Evolutionary conservation across 2,329 filamentous ascomycete genomes (phyloP).

Genomic region (Berkeleyomyces rouxiae): DNA sequence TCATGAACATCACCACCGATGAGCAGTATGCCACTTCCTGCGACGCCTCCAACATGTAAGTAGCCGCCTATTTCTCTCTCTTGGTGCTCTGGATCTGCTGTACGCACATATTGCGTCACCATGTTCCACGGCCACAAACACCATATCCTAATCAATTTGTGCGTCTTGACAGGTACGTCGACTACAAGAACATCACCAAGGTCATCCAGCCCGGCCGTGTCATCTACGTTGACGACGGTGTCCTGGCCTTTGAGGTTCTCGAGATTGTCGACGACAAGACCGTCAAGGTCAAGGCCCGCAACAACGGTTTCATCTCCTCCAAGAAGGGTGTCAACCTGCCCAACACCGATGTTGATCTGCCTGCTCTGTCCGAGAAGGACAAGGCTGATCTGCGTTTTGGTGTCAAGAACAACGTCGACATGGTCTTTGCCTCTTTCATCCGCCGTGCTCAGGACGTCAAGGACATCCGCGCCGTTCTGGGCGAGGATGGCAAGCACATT

Average conservation of each 20-base stretch:
- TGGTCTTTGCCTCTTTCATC: slow-evolving; percentile 98
- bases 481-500: slow-evolving; percentile 83
- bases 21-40: slow-evolving; percentile 73
- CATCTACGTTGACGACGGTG: slow-evolving; percentile 97
- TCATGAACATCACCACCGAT: slow-evolving; percentile 94
- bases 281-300: slow-evolving; percentile 69
- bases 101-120: background rate
- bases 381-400: slow-evolving; percentile 85
- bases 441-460: slow-evolving; percentile 84
- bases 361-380: slow-evolving; percentile 95
- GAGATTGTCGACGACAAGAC: slow-evolving; percentile 79
- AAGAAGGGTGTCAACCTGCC: slow-evolving; percentile 99
- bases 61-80: slow-evolving; percentile 12
- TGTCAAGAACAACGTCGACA: slow-evolving; percentile 97
- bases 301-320: slow-evolving; percentile 97
- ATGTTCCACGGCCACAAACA: no score
- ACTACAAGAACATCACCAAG: slow-evolving; percentile 99
- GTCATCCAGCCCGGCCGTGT: slow-evolving; percentile 80
- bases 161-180: slow-evolving; percentile 53
- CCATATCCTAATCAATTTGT: background rate
- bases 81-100: background rate
- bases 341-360: slow-evolving; percentile 96
- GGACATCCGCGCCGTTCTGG: slow-evolving; percentile 80
- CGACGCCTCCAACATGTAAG: slow-evolving; percentile 87
- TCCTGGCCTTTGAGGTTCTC: slow-evolving; percentile 88